phyloP scores from a whole-genome alignment of 2,329 filamentous ascomycete species.

The Fusarium veterinarium region DNA sequence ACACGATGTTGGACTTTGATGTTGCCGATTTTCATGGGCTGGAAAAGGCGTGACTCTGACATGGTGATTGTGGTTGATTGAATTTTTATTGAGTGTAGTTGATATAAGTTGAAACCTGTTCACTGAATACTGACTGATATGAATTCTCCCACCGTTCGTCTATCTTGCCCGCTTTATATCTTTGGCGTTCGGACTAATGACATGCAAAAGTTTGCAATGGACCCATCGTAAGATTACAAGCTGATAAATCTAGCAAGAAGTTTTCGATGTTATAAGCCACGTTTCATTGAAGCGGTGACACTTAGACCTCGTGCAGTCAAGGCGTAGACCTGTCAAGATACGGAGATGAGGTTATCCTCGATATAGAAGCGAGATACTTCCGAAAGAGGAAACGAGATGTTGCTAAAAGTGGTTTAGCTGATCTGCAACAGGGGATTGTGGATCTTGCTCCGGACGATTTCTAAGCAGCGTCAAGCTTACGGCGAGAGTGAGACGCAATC shows the following conservation, averaged over 20 bases:
- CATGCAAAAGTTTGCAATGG: not conserved
- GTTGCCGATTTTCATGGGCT: slow-evolving; percentile 56
- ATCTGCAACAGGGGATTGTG: not conserved
- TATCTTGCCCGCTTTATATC: not conserved
- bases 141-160: fast-evolving
- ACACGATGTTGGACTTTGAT: slow-evolving; percentile 57
- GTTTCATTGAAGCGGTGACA: fast-evolving
- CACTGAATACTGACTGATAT: fast-evolving
- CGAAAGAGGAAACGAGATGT: slow-evolving; percentile 3
- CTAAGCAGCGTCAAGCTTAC: not conserved
- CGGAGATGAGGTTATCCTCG: not conserved
- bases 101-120: fast-evolving
- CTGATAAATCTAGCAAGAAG: not conserved
- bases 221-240: not conserved
- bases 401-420: not conserved
- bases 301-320: not conserved
- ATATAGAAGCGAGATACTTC: slow-evolving; percentile 11
- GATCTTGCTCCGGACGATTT: not conserved
- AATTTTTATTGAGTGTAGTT: fast-evolving
- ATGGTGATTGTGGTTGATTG: not conserved
- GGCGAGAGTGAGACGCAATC: not conserved
- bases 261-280: not conserved
- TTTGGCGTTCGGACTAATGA: not conserved
- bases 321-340: not conserved
- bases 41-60: slow-evolving; percentile 52